Evolutionary conservation across 345 rosid genomes (phyloP).

Genomic region (Balakata baccata): DNA sequence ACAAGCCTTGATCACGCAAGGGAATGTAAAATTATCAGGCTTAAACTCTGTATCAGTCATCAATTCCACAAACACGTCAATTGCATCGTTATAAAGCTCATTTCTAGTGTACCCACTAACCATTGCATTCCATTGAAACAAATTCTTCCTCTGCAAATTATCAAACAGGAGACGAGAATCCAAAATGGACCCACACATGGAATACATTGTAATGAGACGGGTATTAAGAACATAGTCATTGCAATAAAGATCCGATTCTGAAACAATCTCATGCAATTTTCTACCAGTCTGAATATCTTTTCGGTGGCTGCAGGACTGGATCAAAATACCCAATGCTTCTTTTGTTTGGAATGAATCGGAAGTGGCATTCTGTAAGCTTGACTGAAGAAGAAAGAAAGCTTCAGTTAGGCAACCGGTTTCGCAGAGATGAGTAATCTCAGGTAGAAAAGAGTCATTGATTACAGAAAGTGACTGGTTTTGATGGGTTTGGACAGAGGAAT

Average conservation of each 20-base stretch:
- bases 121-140: constrained; percentile 67
- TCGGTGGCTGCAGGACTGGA: constrained; percentile 49
- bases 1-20: constrained; percentile 68
- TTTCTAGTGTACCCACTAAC: constrained; percentile 60
- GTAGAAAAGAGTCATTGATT: constrained; percentile 13
- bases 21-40: constrained; percentile 68
- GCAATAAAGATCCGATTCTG: constrained; percentile 33
- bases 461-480: neutral
- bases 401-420: constrained; percentile 38
- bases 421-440: constrained; percentile 39
- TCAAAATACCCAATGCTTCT: constrained; percentile 47
- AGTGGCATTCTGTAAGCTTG: constrained; percentile 13
- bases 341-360: constrained; percentile 24
- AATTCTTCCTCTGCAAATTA: constrained; percentile 40
- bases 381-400: constrained; percentile 34
- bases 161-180: constrained; percentile 53
- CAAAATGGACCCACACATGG: constrained; percentile 45
- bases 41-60: constrained; percentile 30
- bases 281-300: constrained; percentile 48
- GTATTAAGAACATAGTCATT: constrained; percentile 48
- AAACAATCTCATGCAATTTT: constrained; percentile 45
- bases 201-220: constrained; percentile 57
- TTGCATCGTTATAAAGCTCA: constrained; percentile 41
- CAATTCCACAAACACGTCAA: constrained; percentile 48
- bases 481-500: constrained; percentile 11